phyloP scores from a whole-genome alignment of 2,329 filamentous ascomycete species.

The Calonectria fujianensis region DNA sequence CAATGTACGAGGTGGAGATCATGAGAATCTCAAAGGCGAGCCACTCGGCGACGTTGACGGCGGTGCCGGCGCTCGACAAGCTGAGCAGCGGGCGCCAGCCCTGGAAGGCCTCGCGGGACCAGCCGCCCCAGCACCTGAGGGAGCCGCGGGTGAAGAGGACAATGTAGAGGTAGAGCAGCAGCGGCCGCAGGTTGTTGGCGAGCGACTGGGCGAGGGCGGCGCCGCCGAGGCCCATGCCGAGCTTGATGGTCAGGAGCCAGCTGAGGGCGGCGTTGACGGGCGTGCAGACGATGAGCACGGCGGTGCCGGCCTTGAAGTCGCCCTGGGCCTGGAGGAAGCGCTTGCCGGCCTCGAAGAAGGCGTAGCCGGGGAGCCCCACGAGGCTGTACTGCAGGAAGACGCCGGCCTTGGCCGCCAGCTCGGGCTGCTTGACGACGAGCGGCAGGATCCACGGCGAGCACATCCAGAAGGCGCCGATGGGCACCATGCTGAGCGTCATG shows the following conservation, averaged over 20 bases:
- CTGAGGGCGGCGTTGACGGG: conserved; percentile 69
- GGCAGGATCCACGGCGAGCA: conserved; percentile 67
- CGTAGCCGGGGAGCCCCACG: conserved; percentile 71
- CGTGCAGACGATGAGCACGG: conserved; percentile 68
- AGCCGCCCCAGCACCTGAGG: conserved; percentile 61
- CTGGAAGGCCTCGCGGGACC: conserved; percentile 60
- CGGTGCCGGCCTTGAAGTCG: conserved; percentile 69
- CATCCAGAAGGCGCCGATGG: conserved; percentile 70
- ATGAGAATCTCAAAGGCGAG: conserved; percentile 65
- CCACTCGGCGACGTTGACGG: conserved; percentile 65
- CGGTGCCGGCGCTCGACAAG: conserved; percentile 62
- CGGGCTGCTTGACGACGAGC: conserved; percentile 68
- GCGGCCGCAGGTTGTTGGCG: conserved; percentile 68
- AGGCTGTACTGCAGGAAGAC: conserved; percentile 69
- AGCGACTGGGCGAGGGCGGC: conserved; percentile 71
- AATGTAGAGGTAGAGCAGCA: conserved; percentile 68
- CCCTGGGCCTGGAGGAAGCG: conserved; percentile 74
- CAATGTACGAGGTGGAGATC: conserved; percentile 66
- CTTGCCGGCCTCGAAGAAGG: conserved; percentile 72
- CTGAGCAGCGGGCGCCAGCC: conserved; percentile 64
- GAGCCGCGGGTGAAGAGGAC: conserved; percentile 62
- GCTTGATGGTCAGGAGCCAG: conserved; percentile 67
- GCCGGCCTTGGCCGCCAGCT: conserved; percentile 69
- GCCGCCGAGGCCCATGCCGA: conserved; percentile 68
- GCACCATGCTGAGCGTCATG: conserved; percentile 68